Evolutionary conservation across 192 early-diverging fungal genomes (phyloP).

Genomic region (Kappamyces sp.): DNA sequence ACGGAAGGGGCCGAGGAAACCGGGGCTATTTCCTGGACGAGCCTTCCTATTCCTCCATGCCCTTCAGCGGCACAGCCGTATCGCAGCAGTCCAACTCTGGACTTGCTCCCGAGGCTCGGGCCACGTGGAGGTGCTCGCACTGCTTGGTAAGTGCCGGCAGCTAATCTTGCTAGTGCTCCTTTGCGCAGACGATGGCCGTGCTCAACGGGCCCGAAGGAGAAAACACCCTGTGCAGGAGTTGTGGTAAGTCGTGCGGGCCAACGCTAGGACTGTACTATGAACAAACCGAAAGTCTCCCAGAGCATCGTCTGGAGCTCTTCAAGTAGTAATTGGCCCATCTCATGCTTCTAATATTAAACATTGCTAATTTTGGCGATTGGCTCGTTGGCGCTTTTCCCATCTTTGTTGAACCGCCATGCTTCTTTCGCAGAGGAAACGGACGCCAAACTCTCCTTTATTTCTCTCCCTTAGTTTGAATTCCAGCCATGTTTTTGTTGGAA

Average conservation of each 20-base stretch:
- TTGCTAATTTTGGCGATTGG: no score
- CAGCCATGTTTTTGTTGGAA: no score
- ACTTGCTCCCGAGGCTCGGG: neutral
- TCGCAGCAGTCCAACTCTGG: neutral
- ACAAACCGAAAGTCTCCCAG: neutral
- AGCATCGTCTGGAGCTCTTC: neutral
- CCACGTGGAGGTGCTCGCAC: neutral
- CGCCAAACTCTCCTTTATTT: no score
- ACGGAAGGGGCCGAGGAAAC: neutral
- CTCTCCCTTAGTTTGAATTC: no score
- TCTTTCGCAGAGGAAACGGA: no score
- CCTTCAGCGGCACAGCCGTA: neutral
- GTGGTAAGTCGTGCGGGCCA: constrained; percentile 2
- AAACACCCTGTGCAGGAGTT: neutral
- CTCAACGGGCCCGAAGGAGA: neutral
- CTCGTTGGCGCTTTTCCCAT: no score
- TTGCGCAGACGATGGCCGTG: neutral
- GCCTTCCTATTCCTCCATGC: no score
- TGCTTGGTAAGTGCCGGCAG: neutral
- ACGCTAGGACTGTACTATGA: constrained; percentile 8
- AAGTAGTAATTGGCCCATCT: neutral
- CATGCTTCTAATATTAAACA: no score
- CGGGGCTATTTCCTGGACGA: no score
- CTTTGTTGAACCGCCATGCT: no score
- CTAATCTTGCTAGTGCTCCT: neutral